Base-by-base conservation (phyloP, 1,284 basidiomycete species). In the Veloboletus limbatus region DNA sequence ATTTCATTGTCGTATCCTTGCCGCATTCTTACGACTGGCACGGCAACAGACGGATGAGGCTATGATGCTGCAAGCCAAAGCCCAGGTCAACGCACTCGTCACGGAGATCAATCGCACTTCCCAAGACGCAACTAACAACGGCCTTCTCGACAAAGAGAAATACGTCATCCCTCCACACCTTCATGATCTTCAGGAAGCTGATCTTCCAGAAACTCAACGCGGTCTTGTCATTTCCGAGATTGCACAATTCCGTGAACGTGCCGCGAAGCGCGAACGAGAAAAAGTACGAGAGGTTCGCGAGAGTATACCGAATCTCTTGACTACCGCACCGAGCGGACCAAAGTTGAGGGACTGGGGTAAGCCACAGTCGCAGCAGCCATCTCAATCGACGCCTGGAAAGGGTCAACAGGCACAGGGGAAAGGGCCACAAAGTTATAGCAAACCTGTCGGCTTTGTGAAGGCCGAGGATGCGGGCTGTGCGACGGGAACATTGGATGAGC, bases 171-270 rank as follows among this genome's bases (percentile, higher is more conserved):
- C 95, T 9, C 91, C 92, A 6, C 95, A 97, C 69, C 76, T 98
- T 20, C 92, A 95, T 67, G 94, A 97, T 67, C 75, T 98, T 27
- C 88, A 95, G 62, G 92, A 95, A 70, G 90, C 92, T 41, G 94
- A 97, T 62, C 77, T 98, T 22, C 94, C 94, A n/a, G 94, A 96
- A 69, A 89, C 90, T 2, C 92, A 95, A 67, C 86, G 94, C 18
- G 92, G 89, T 2, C 85, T 91, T 25, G 94, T 98, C 45, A 86
- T 97, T 48, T 91, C 86, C 27, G 94, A 97, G 65, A 98, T 98
- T 51, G 92, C 93, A 1, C 86, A 93, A 58, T 97, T 95, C 67
- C 79, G 92, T 44, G 90, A 93, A 67, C 79, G 87, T 14, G 87
- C 91, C 0, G 91, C 88, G 11, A 90, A 91, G 63, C 75, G 88